Conservation (phyloP, 2,329 filamentous ascomycete genomes). For the Aspergillus sp. region DNA sequence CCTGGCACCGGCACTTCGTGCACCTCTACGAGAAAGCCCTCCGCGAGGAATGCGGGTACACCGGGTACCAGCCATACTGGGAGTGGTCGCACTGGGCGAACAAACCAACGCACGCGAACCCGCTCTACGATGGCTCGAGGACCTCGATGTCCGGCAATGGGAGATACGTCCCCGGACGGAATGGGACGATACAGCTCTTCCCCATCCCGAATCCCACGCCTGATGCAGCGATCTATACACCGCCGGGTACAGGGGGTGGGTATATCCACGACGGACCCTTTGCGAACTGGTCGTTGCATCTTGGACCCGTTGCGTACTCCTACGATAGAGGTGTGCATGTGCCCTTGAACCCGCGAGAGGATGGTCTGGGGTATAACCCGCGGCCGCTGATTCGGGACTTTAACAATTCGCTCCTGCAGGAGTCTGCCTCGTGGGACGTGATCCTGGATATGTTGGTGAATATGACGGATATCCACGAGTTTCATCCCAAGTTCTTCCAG, state of each 20-base stretch:
- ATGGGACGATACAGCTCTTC: background rate
- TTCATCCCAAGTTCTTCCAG: background rate
- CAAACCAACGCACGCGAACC: background rate
- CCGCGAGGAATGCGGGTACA: slow-evolving; percentile 18
- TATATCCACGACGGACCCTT: background rate
- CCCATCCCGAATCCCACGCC: background rate
- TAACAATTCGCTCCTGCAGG: background rate
- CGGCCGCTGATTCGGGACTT: background rate
- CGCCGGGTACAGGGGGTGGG: background rate
- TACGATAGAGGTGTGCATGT: background rate
- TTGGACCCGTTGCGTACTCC: background rate
- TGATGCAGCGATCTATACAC: background rate
- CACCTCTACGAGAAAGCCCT: slow-evolving; percentile 15
- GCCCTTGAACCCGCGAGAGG: background rate
- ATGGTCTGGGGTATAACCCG: background rate
- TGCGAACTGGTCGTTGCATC: background rate
- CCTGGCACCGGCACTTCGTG: slow-evolving; percentile 21
- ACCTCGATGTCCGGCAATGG: background rate
- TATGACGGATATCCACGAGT: background rate
- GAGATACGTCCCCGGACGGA: background rate
- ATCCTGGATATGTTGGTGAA: background rate
- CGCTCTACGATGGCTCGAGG: background rate
- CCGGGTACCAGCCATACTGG: slow-evolving; percentile 6
- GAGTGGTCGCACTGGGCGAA: background rate
- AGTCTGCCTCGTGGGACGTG: background rate